These are phyloP conservation scores for Agastache rugosa DNA, from an alignment of 257 asterid genomes.

Conservation along the genomic window DNA sequence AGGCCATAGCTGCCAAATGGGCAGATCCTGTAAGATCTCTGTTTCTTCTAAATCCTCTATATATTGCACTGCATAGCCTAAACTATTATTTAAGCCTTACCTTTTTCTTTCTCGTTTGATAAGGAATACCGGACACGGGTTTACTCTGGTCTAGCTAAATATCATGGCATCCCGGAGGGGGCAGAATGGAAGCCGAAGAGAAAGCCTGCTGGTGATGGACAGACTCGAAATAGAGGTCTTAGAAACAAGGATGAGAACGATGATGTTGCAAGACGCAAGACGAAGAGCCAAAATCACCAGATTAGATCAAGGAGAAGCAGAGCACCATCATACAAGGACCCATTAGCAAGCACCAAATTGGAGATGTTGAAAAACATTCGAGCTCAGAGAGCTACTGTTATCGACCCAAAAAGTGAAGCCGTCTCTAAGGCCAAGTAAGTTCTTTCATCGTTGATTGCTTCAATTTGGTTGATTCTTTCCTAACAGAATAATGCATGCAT, in stretches of 20 bases:
- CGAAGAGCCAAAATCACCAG: constrained; percentile 46
- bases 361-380: constrained; percentile 82
- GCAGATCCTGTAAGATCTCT: constrained; percentile 82
- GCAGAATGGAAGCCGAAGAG: constrained; percentile 66
- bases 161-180: constrained; percentile 64
- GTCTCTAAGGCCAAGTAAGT: constrained; percentile 78
- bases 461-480: not conserved
- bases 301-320: constrained; percentile 51
- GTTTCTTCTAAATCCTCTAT: constrained; percentile 13
- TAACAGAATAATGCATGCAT: not conserved
- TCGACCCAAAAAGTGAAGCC: constrained; percentile 61
- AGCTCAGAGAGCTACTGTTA: constrained; percentile 66
- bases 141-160: constrained; percentile 67
- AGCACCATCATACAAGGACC: constrained; percentile 74
- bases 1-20: constrained; percentile 94
- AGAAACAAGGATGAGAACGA: constrained; percentile 46
- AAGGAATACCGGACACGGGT: constrained; percentile 79
- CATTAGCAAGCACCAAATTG: constrained; percentile 72
- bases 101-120: constrained; percentile 5
- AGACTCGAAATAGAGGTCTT: constrained; percentile 48
- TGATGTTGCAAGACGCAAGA: constrained; percentile 39
- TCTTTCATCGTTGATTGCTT: not conserved
- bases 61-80: constrained; percentile 18
- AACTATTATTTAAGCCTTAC: constrained; percentile 7
- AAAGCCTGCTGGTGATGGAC: constrained; percentile 54